phyloP scores from a whole-genome alignment of 441 rosid species.

The Pelargonium exstipulatum region DNA sequence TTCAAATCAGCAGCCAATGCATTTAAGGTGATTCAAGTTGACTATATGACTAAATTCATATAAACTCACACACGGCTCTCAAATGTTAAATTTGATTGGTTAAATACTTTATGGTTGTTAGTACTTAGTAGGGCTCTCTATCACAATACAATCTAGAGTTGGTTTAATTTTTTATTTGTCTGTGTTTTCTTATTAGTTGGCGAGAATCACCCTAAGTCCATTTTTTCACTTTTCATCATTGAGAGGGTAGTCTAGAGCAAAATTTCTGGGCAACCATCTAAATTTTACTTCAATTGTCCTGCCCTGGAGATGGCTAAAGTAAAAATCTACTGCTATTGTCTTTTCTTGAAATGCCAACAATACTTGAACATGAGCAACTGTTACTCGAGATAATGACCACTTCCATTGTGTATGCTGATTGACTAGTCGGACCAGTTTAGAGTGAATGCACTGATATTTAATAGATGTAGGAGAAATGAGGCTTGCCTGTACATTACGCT shows the following conservation, averaged over 20 bases:
- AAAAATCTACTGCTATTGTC: background rate
- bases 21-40: conserved; percentile 43
- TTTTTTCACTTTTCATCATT: background rate
- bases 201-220: background rate
- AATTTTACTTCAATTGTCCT: background rate
- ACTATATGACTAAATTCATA: background rate
- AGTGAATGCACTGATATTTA: background rate
- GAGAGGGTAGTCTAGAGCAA: background rate
- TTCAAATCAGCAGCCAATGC: conserved; percentile 63
- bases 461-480: background rate
- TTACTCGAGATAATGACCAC: background rate
- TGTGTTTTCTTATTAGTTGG: background rate
- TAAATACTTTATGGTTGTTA: background rate
- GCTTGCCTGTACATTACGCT: background rate
- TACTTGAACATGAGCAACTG: background rate
- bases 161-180: background rate
- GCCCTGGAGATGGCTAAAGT: background rate
- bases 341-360: background rate
- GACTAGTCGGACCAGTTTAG: background rate
- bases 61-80: background rate
- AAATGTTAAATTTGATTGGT: background rate
- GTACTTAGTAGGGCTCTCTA: background rate
- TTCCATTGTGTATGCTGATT: background rate
- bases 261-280: background rate
- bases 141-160: background rate